phyloP scores from a whole-genome alignment of 1,284 basidiomycete species.

The Waitea zeae region DNA sequence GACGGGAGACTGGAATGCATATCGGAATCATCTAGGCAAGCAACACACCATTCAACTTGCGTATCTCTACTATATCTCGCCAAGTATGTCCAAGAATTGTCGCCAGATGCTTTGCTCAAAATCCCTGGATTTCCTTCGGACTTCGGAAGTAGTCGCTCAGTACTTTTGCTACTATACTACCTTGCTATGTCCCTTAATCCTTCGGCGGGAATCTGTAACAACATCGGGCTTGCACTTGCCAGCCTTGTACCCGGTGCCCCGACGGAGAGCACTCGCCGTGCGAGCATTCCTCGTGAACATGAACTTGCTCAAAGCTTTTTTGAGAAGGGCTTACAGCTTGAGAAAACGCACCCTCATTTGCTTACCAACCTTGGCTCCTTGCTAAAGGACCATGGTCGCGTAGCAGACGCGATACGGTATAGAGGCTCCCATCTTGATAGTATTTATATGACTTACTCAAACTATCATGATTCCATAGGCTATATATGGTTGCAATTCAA shows the following conservation, averaged over 20 bases:
- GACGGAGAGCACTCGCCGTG: not conserved
- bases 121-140: slow-evolving; percentile 15
- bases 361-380: slow-evolving; percentile 45
- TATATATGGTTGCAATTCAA: slow-evolving; percentile 31
- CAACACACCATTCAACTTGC: slow-evolving; percentile 25
- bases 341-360: slow-evolving; percentile 37
- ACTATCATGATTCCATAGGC: slow-evolving; percentile 10
- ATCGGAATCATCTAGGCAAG: slow-evolving; percentile 9
- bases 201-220: slow-evolving; percentile 39
- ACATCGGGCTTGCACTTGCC: slow-evolving; percentile 43
- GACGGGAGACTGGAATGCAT: slow-evolving; percentile 8
- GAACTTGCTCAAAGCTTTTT: slow-evolving; percentile 37
- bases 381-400: slow-evolving; percentile 37
- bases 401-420: slow-evolving; percentile 31
- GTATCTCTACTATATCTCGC: slow-evolving; percentile 38
- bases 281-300: slow-evolving; percentile 9
- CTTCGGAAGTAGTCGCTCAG: slow-evolving; percentile 25
- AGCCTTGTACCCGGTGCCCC: slow-evolving; percentile 14
- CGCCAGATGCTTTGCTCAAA: slow-evolving; percentile 8
- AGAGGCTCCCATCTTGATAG: too few relatives aligned
- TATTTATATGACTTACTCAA: slow-evolving; percentile 8
- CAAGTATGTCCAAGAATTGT: slow-evolving; percentile 30
- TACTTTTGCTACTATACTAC: slow-evolving; percentile 38
- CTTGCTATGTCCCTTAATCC: slow-evolving; percentile 34
- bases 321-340: slow-evolving; percentile 31